Conservation (phyloP, 202 grass and related monocot genomes). For the Miscanthus sacchariflorus region DNA sequence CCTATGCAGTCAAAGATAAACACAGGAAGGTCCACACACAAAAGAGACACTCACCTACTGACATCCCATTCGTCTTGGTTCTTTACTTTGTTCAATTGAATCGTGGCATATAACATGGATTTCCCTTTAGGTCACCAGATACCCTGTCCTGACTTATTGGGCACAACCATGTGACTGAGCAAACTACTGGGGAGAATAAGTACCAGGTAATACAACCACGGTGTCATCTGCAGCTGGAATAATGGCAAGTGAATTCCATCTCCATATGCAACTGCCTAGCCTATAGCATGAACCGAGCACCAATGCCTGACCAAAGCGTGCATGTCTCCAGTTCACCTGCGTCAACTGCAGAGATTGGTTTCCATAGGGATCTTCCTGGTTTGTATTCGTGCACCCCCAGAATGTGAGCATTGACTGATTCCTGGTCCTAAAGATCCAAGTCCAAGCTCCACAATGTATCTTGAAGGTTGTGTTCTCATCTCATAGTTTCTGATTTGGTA, state of each 20-base stretch:
- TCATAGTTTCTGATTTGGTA: not conserved
- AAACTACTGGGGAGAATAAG: not conserved
- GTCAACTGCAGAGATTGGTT: not conserved
- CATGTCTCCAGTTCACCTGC: not conserved
- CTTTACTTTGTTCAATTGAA: not conserved
- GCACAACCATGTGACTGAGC: slow-evolving; percentile 6
- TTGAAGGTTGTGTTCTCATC: not conserved
- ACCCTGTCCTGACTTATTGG: slow-evolving; percentile 25
- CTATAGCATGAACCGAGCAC: not conserved
- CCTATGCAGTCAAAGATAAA: not conserved
- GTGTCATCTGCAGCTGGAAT: not conserved
- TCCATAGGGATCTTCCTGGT: not conserved
- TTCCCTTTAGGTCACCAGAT: slow-evolving; percentile 1
- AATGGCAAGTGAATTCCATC: not conserved
- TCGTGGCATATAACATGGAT: slow-evolving; percentile 27
- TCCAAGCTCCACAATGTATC: not conserved
- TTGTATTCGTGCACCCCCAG: not conserved
- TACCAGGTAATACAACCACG: not conserved
- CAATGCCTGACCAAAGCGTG: not conserved
- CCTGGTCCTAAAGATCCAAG: not conserved
- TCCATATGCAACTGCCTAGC: slow-evolving; percentile 31
- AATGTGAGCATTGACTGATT: not conserved
- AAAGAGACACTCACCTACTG: not conserved
- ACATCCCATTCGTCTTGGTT: not conserved
- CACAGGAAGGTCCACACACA: not conserved